Percentiles rank a stretch among this genome's conserved stretches.
Evolutionary conservation across 2,329 filamentous ascomycete genomes (phyloP).

Genomic region (Sporothrix brasiliensis): DNA sequence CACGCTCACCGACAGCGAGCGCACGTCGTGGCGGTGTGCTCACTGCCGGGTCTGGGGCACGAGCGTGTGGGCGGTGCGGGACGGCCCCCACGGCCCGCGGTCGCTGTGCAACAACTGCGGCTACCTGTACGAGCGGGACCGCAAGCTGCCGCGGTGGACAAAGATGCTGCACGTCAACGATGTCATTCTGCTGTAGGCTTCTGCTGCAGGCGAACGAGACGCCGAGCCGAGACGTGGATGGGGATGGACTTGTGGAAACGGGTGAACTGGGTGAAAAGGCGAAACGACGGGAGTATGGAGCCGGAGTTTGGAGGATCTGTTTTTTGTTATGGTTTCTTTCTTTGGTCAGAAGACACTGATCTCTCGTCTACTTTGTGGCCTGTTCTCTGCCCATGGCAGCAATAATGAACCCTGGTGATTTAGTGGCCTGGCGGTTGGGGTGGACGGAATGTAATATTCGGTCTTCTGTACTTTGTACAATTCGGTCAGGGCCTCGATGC

Average conservation of each 20-base stretch:
- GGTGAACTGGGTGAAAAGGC: neutral
- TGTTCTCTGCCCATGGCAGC: neutral
- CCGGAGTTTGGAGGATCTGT: constrained; percentile 12
- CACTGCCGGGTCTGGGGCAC: constrained; percentile 89
- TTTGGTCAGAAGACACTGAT: neutral
- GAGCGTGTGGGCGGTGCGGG: constrained; percentile 91
- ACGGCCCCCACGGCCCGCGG: constrained; percentile 82
- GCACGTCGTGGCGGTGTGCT: constrained; percentile 79
- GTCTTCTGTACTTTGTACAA: neutral
- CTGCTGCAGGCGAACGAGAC: constrained; percentile 26
- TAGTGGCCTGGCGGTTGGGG: neutral
- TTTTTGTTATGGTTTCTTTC: neutral
- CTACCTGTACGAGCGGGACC: constrained; percentile 83
- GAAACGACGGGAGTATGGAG: constrained; percentile 13
- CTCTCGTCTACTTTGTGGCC: neutral
- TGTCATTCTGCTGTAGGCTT: constrained; percentile 32
- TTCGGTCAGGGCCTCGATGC: neutral
- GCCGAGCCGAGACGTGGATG: neutral
- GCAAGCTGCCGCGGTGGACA: constrained; percentile 77
- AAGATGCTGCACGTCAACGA: constrained; percentile 64
- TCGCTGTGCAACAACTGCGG: constrained; percentile 93
- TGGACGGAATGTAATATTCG: neutral
- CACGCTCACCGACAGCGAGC: constrained; percentile 74
- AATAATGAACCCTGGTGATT: neutral
- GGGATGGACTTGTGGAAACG: neutral